Evolutionary conservation across 2,329 filamentous ascomycete species (phyloP).

Genomic region (Trichoderma citrinoviride): DNA sequence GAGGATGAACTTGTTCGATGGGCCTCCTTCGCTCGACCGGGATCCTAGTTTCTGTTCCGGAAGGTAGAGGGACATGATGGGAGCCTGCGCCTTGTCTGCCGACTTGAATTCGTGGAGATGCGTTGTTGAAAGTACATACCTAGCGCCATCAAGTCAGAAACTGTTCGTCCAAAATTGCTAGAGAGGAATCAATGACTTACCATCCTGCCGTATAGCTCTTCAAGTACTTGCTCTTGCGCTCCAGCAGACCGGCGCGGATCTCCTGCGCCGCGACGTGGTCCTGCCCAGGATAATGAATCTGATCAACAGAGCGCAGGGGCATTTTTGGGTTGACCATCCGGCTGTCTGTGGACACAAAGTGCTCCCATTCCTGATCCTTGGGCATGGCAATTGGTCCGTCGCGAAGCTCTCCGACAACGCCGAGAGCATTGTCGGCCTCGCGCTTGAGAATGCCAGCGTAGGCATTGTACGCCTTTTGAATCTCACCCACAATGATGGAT

Average conservation of each 20-base stretch:
- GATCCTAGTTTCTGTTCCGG: slow-evolving; percentile 94
- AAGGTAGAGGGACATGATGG: slow-evolving; percentile 94
- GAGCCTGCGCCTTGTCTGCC: slow-evolving; percentile 86
- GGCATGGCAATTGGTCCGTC: slow-evolving; percentile 87
- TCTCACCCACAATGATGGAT: slow-evolving; percentile 93
- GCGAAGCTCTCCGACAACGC: slow-evolving; percentile 75
- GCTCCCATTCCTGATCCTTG: slow-evolving; percentile 86
- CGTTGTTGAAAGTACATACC: slow-evolving; percentile 94
- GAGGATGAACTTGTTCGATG: slow-evolving; percentile 95
- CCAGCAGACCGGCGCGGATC: slow-evolving; percentile 84
- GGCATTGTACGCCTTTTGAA: slow-evolving; percentile 96
- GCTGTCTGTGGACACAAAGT: slow-evolving; percentile 75
- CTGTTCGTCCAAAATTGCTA: too few relatives aligned
- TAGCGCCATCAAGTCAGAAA: slow-evolving; percentile 36
- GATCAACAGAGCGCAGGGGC: slow-evolving; percentile 72
- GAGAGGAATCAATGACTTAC: slow-evolving; percentile 50
- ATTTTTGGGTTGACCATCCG: slow-evolving; percentile 84
- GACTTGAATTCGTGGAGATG: slow-evolving; percentile 99
- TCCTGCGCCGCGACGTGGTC: slow-evolving; percentile 79
- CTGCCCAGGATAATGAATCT: slow-evolving; percentile 88
- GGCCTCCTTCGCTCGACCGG: slow-evolving; percentile 76
- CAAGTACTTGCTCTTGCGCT: slow-evolving; percentile 97
- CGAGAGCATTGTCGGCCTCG: slow-evolving; percentile 79
- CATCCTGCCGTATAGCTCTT: slow-evolving; percentile 97
- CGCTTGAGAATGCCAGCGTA: slow-evolving; percentile 88